Evolutionary conservation across 345 rosid species (phyloP), one percentile per base, ranked within the genome.

Genomic region (Salix udensis): DNA sequence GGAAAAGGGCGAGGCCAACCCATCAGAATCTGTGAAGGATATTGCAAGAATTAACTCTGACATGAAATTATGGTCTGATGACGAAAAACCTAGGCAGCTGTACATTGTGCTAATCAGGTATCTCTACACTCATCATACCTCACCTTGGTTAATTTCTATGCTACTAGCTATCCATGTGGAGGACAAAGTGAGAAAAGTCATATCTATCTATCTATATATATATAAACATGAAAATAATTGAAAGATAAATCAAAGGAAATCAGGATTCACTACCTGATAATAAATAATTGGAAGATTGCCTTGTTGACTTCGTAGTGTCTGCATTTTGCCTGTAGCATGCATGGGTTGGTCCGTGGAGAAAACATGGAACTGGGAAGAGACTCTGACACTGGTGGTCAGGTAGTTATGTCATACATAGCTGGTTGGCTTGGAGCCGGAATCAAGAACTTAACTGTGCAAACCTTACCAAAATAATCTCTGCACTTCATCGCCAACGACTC

Each of bases 311-410:
- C 52, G 44, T 46, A 52, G 26, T 37, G 6, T 21, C 26, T 28
- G 31, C 67, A 30, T 58, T 72, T 23, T 72, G 39, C 16, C 53
- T 80, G 87, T 58, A 91, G 92, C 31, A 66, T 91, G 70, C 94
- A 89, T 52, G 92, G 94, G 52, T 58, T 91, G 82, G 86, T 91
- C 70, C 94, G 94, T 1, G 94, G 92, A 71, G 94, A 91, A 65
- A 91, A 91, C 79, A 91, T 91, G 94, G 94, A 91, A 80, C 91
- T 91, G 18, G 94, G 94, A 74, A 84, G 91, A 79, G 94, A 91
- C 82, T 91, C 94, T 73, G 94, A 89, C 81, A 91, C 92, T 6
- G 92, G 94, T 65, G 94, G 94, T 67, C 94, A 90, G 90, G 93
- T 88, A 77, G 42, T 53, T 15, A 16, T 11, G 42, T 11, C 67